phyloP scores from a whole-genome alignment of 2,329 filamentous ascomycete genomes.

The Hymenoscyphus fraxineus region DNA sequence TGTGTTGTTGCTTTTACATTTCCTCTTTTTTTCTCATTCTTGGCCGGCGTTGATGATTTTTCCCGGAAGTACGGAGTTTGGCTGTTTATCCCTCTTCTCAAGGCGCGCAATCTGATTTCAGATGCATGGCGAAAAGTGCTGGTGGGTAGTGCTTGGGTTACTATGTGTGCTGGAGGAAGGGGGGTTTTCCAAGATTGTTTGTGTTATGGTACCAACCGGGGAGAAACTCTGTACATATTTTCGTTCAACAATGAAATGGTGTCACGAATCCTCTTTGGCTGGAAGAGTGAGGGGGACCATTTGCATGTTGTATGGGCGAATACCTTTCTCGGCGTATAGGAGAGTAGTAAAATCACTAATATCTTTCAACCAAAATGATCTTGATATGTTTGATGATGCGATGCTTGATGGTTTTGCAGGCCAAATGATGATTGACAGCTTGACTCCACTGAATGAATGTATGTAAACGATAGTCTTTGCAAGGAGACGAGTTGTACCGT shows the following conservation, averaged over 20 bases:
- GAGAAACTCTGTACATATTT: slow-evolving; percentile 27
- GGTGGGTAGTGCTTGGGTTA: neutral
- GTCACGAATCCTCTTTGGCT: neutral
- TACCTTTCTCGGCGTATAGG: neutral
- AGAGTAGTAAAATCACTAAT: slow-evolving; percentile 2
- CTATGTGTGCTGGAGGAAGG: slow-evolving; percentile 11
- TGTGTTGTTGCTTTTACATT: slow-evolving; percentile 26
- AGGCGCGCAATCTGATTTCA: neutral
- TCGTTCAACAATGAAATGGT: slow-evolving; percentile 18
- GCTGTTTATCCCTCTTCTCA: slow-evolving; percentile 1
- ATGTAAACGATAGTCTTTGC: neutral
- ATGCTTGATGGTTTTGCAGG: neutral
- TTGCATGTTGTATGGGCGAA: slow-evolving; percentile 1
- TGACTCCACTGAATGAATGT: neutral
- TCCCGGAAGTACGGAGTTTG: slow-evolving; percentile 1
- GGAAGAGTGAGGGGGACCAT: neutral
- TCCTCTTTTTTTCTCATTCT: slow-evolving; percentile 18
- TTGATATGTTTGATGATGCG: neutral
- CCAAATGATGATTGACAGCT: neutral
- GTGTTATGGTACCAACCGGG: neutral
- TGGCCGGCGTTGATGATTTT: neutral
- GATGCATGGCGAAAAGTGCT: slow-evolving; percentile 2
- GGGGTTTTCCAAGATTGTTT: slow-evolving; percentile 10
- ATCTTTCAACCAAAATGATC: neutral
- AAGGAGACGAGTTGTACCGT: neutral